These are phyloP conservation scores for Paraphysoderma sedebokerense DNA, from an alignment of 371 early-diverging fungal genomes.

Conservation along the genomic window DNA sequence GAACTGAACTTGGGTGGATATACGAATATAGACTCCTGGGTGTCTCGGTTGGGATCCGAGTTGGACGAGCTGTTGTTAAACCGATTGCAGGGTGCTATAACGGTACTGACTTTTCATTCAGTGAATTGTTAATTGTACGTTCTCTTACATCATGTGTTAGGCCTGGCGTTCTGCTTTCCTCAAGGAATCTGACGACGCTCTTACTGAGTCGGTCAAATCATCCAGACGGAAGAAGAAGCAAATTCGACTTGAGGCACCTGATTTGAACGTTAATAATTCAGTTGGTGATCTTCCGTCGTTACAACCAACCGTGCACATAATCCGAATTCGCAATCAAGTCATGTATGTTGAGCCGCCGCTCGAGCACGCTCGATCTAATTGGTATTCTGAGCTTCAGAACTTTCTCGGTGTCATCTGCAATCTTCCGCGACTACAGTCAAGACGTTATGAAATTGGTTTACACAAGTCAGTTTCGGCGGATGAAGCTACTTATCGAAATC, in stretches of 20 bases:
- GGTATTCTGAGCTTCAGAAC: conserved; percentile 77
- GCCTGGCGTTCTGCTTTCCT: no score
- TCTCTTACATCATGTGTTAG: no score
- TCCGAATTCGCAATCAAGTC: conserved; percentile 79
- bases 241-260: no score
- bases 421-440: conserved; percentile 63
- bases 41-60: conserved; percentile 54
- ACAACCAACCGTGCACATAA: conserved; percentile 49
- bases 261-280: not conserved
- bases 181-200: no score
- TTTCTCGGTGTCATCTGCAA: conserved; percentile 74
- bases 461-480: conserved; percentile 14
- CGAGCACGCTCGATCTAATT: conserved; percentile 75
- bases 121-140: no score
- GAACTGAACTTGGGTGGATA: conserved; percentile 81
- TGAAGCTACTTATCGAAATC: conserved; percentile 46
- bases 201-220: no score
- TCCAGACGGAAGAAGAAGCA: no score
- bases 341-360: conserved; percentile 93
- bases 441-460: conserved; percentile 71
- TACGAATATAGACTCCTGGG: conserved; percentile 84
- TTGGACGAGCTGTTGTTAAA: conserved; percentile 61
- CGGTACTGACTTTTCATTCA: no score
- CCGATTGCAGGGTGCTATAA: no score
- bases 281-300: conserved; percentile 4